phyloP scores from a whole-genome alignment of 176 grass and related monocot genomes.

The Puccinellia tenuiflora region DNA sequence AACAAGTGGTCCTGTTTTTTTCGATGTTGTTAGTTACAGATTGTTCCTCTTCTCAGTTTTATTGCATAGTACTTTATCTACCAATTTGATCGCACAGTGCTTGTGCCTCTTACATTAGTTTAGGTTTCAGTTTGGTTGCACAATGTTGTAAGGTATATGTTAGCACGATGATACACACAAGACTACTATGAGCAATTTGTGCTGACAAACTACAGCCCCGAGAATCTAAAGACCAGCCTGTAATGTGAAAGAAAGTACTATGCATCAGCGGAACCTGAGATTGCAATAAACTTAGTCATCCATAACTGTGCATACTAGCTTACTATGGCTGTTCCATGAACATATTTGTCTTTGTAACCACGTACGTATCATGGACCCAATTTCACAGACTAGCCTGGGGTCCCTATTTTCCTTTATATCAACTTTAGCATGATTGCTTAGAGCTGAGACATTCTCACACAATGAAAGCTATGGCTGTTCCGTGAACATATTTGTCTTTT shows the following conservation, averaged over 20 bases:
- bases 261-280: not conserved
- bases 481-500: not conserved
- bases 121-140: not conserved
- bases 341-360: not conserved
- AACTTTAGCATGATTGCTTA: not conserved
- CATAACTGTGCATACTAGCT: not conserved
- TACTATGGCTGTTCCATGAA: not conserved
- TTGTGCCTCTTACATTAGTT: not conserved
- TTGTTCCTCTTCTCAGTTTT: constrained; percentile 16
- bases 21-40: constrained; percentile 2
- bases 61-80: not conserved
- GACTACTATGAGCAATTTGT: not conserved
- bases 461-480: not conserved
- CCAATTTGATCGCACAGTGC: not conserved
- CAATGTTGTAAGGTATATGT: not conserved
- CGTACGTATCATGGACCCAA: not conserved
- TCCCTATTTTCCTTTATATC: constrained; percentile 15
- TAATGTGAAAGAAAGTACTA: not conserved
- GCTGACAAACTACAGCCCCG: not conserved
- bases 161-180: not conserved
- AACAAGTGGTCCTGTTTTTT: not conserved
- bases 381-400: not conserved
- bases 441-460: not conserved
- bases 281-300: not conserved
- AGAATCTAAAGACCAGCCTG: not conserved